phyloP scores from a whole-genome alignment of 1,139 yeast species.

The Lipomyces yarrowii region DNA sequence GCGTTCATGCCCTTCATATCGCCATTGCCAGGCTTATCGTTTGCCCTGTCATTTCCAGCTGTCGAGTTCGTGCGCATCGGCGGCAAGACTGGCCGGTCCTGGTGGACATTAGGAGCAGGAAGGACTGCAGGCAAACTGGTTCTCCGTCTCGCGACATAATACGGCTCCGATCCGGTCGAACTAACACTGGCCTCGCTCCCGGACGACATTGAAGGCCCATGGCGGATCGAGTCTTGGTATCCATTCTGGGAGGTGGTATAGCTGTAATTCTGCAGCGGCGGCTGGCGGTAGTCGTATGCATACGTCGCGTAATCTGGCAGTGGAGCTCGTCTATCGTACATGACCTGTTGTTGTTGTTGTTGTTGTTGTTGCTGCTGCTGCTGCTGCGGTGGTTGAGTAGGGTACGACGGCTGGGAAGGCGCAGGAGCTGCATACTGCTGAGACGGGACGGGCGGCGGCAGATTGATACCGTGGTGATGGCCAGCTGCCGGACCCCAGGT shows the following conservation, averaged over 20 bases:
- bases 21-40: neutral
- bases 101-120: neutral
- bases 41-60: neutral
- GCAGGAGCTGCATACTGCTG: neutral
- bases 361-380: neutral
- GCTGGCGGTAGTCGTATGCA: neutral
- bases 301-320: neutral
- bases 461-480: neutral
- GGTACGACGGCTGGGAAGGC: neutral
- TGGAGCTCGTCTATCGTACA: neutral
- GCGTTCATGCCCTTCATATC: constrained; percentile 24
- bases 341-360: neutral
- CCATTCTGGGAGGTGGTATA: neutral
- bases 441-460: constrained; percentile 15
- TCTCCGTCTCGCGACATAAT: constrained; percentile 2
- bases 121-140: constrained; percentile 4
- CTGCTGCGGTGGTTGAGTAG: neutral
- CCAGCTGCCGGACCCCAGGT: constrained; percentile 6
- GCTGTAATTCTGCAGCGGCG: neutral
- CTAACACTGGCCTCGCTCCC: constrained; percentile 1
- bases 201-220: neutral
- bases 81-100: constrained; percentile 5
- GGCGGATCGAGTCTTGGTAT: neutral
- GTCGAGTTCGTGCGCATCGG: constrained; percentile 11
- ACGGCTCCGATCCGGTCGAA: neutral